Evolutionary conservation across 164 flowering plant species (phyloP), one percentile per base, ranked within the genome.

Genomic region (Umbellularia californica): DNA sequence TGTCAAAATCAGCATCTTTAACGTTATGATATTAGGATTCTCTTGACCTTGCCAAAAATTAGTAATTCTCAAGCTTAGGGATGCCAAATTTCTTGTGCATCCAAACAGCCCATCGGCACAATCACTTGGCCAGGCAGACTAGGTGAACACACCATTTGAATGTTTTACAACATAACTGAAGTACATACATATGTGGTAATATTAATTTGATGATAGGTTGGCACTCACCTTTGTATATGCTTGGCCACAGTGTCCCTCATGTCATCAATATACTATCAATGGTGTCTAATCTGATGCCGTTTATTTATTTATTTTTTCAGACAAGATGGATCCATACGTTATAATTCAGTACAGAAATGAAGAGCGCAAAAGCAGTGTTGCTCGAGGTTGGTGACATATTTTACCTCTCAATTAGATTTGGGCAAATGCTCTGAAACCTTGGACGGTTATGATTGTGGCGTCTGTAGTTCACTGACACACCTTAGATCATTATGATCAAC

Each of bases 321-420:
- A 83, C 62, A 63, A 66, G 19, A 84, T 86, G 74, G 92, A 92
- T 78, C 92, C 97, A 3, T 89, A 88, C 75, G 97, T 92, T 69
- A 4, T 88, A 81, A 76, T 90, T 52, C 82, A 82, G 67, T 92
- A 83, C 86, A 83, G 76, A 79, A 79, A 69, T 50, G 86, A 90
- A 80, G 89, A 86, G 75, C 86, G 77, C 72, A 82, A 87, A 79
- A 90, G 89, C 86, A 78, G 82, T 35, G 84, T 86, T 41, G 88
- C 90, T 14, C 52, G 81, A 83, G 92, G 97, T 90, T 20, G 47
- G 72, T 76, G 27, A 17, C 52, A 30, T 33, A 1, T n/a, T 28
- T 19, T 15, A 24, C 14, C 35, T 24, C 41, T 51, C 60, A 55
- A 3, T 55, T 15, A 17, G 60, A 55, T 55, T 52, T 15, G 5